Evolutionary conservation across 495 filamentous ascomycete species (phyloP), one percentile per base, ranked within the genome.

Genomic region (Penicillium goetzii): DNA sequence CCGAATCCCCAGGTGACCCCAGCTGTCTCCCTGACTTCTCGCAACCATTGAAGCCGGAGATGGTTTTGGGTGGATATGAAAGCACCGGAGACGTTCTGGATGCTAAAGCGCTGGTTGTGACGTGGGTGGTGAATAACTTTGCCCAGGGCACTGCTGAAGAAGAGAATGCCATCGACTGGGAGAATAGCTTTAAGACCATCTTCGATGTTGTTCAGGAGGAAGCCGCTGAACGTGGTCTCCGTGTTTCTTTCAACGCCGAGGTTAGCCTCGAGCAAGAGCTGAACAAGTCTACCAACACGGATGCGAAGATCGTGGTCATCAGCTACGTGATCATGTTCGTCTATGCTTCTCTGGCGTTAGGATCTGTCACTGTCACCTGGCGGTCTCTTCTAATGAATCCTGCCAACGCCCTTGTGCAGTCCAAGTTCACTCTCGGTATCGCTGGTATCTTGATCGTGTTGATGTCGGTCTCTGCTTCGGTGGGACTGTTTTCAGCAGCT

Each of bases 321-420:
- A 97, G 94, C 80, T 99, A 99, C 78, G 85, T 98, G 63, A 90
- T 97, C 76, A 99, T 99, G 95, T 98, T 99, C 72, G 74, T 99
- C 38, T 99, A 99, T 69, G 95, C 93, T 4, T 97, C 93, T 2
- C 70, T 99, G 36, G 93, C 95, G 4, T 78, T 99, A 4, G 96
- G 95, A 3, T 96, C 93, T 3, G 93, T 89, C 14, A 93, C 90
- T 1, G 78, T 97, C 34, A 89, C 89, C 34, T 78, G 90, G 62
- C 83, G 82, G 60, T 89, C 92, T 56, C 78, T 97, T 47, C 65
- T 97, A 30, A 83, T 83, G 54, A 95, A 93, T 71, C 93, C 94
- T 12, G 84, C 89, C 43, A 90, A 90, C 56, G 87, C 89, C 15
- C 77, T 99, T 1, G 95, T 99, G 1, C 90, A 97, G 74, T 96